Percentiles rank a stretch among this genome's conserved stretches.
Conservation (phyloP, 2,329 filamentous ascomycete species). For the Dactylellina drechsleri region DNA sequence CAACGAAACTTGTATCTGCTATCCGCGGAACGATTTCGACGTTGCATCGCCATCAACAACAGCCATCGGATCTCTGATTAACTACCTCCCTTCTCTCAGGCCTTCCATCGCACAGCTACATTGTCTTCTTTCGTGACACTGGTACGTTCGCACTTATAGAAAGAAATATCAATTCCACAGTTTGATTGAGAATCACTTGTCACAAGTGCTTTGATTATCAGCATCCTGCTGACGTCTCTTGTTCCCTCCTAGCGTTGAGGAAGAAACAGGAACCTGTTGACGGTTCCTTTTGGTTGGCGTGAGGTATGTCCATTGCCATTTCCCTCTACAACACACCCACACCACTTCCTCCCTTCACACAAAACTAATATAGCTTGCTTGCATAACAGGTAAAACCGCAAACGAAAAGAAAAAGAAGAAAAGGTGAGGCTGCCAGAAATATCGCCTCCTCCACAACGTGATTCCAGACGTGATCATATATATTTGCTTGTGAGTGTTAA, state of each 20-base stretch:
- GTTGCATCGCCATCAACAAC: neutral
- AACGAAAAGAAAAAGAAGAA: neutral
- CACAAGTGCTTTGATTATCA: too few relatives aligned
- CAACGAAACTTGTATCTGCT: too few relatives aligned
- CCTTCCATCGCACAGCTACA: too few relatives aligned
- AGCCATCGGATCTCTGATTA: neutral
- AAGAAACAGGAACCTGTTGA: slow-evolving; percentile 2
- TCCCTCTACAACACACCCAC: slow-evolving; percentile 8
- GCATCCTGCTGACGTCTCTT: neutral
- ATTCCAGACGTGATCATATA: neutral
- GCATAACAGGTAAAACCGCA: too few relatives aligned
- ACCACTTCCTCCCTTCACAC: neutral
- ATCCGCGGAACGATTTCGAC: too few relatives aligned
- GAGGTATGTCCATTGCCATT: neutral
- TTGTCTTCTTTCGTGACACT: too few relatives aligned
- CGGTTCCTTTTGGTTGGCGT: slow-evolving; percentile 11
- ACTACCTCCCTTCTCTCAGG: too few relatives aligned
- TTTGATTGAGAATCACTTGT: too few relatives aligned
- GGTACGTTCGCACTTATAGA: too few relatives aligned
- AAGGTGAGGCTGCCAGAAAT: neutral
- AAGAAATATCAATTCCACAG: too few relatives aligned
- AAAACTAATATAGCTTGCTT: too few relatives aligned
- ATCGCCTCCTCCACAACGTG: neutral
- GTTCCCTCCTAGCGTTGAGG: too few relatives aligned
- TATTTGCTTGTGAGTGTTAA: neutral